Base-by-base conservation (phyloP, 768 basidiomycete genomes). In the Leccinum longicurvipes region DNA sequence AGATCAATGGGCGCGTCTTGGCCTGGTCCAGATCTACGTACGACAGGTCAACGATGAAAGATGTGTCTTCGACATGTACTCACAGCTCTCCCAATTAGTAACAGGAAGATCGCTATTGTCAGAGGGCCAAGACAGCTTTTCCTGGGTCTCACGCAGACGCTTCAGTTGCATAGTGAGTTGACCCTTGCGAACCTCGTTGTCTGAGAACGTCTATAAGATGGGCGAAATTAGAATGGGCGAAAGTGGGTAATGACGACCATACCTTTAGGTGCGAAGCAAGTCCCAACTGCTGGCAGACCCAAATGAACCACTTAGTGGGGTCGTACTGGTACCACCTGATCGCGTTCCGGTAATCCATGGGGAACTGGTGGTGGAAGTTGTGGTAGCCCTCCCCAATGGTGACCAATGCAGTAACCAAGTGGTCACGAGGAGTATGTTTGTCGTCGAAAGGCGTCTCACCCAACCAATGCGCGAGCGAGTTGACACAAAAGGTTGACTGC, bases 351-450 rank as follows among this genome's bases (percentile, higher is more conserved):
- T 94, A 98, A 72, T 98, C 94, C 90, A 93, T 93, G 7, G 94
- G 94, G 83, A 96, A 96, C 56, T 83, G 84, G 67, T 98, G 94
- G 76, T 98, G 94, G 83, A 96, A 96, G 74, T 98, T 98, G 79
- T 98, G 94, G 77, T 98, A 98, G 15, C 94, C 94, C 73, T 98
- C 94, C 52, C 94, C 94, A 65, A 95, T 86, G 34, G 94, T 97
- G 58, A 85, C 87, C 28, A 97, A 76, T 3, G 94, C 94, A 28
- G 93, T 95, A 68, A 95, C 69, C 57, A 93, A 69, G 73, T 95
- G 93, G 72, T 96, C 93, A 51, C 87, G 81, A 17, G 94, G 93
- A 9, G 91, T 89, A 73, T 94, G 91, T 76, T 94, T 95, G 82
- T 94, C 91, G 73, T 96, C 93, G 67, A 93, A 96, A 23, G 93